Conservation (phyloP, 768 basidiomycete species). For the Boletus vinaceobasis region DNA sequence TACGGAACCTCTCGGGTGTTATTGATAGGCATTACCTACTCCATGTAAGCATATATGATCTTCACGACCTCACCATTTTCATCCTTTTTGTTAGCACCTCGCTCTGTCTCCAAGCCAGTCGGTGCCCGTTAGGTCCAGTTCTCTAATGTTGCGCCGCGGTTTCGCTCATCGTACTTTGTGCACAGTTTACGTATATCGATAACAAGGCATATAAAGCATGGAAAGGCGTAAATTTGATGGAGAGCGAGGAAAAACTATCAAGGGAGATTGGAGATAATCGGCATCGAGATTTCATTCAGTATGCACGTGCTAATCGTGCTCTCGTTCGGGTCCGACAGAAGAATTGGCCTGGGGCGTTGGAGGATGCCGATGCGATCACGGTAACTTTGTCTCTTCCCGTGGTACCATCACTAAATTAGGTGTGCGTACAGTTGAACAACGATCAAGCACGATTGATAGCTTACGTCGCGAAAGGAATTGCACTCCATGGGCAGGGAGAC, state of each 20-base stretch:
- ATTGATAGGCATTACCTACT: not conserved
- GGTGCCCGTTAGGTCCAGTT: constrained; percentile 1
- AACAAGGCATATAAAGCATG: not conserved
- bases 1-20: not conserved
- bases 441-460: not conserved
- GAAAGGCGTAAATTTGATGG: constrained; percentile 3
- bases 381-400: not conserved
- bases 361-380: not conserved
- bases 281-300: not conserved
- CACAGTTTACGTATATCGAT: constrained; percentile 15
- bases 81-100: constrained; percentile 3
- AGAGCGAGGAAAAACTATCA: constrained; percentile 4
- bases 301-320: constrained; percentile 14
- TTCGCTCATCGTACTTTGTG: not conserved
- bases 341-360: constrained; percentile 4
- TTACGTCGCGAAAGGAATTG: constrained; percentile 4
- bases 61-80: not conserved
- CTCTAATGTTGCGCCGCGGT: not conserved
- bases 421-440: not conserved
- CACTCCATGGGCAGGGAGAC: not conserved
- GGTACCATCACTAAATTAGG: not conserved
- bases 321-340: constrained; percentile 7
- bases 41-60: not conserved
- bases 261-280: constrained; percentile 8
- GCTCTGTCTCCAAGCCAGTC: not conserved